Evolutionary conservation across 306 rosid species (phyloP), one percentile per base, ranked within the genome.

Genomic region (Prunus kanzakura): DNA sequence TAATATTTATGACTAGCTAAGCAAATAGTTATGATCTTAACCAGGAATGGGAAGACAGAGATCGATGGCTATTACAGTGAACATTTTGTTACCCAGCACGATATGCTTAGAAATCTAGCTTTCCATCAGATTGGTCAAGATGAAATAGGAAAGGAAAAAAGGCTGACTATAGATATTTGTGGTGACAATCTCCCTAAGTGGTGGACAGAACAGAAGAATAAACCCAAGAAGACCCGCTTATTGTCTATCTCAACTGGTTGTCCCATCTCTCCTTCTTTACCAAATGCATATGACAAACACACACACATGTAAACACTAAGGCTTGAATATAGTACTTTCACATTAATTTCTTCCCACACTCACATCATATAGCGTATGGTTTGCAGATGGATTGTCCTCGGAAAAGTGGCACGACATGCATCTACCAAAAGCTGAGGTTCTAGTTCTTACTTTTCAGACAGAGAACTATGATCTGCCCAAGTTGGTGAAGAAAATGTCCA

Each of bases 241-340:
- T 6, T 93, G 22, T 89, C 93, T 16, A 84, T 93, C 83, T 79
- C 93, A 75, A 86, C 91, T 2, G 93, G 96, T 90, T 49, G 22
- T 25, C 32, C 30, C 65, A 75, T 29, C 74, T 69, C 76, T 78
- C 43, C 45, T 41, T 23, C 29, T 23, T n/a, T 29, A 19, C 51
- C 46, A 47, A 22, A 82, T 50, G 4, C 49, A 41, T 3, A 38
- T 38, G 43, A 38, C 43, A 38, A 38, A 67, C 57, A 25, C 4
- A 46, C 52, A 47, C 52, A 13, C 52, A 47, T 13, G 15, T 13
- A 47, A 13, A 12, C 52, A 47, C 52, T 10, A 11, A 23, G 52
- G 52, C 52, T 47, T 13, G 52, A 38, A 38, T 10, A 2, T 47
- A 47, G 43, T 25, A 16, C 3, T 3, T 3, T 50, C 15, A 27